Evolutionary conservation across 768 basidiomycete species (phyloP), one percentile per base, ranked within the genome.

Genomic region (Cystobasidium tubakii): DNA sequence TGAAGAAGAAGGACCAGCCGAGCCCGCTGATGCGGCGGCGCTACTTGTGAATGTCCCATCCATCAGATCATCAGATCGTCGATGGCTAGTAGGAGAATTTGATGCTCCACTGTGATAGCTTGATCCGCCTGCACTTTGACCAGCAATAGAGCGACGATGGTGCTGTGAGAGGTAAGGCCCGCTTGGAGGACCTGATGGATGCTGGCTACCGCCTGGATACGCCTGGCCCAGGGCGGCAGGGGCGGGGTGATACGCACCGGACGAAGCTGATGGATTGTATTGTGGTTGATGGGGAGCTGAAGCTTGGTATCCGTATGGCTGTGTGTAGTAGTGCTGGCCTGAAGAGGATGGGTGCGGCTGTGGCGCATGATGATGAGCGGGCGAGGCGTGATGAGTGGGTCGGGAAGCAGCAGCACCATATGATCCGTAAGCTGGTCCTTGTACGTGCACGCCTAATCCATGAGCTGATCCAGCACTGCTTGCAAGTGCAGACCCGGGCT

Each of bases 111-210:
- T 65, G 29, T 67, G 66, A 31, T 50, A 67, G 44, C 66, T 67
- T 31, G 66, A 67, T 7, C 66, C 44, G 15, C 29, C 46, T 12
- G 66, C 27, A 39, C 43, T 46, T 31, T 67, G 66, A 13, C 27
- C 46, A 7, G 66, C 66, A 31, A 67, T 67, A n/a, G 66, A 67
- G 29, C 66, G 66, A 25, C 66, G 63, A 39, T 27, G 63, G 63
- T 27, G 34, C 23, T 39, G 63, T 1, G 63, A 62, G 2, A 39
- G 25, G 23, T 36, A 34, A 17, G 63, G 43, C 17, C n/a, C 33
- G 25, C 19, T 34, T 55, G 54, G 54, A 55, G 6, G 29, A 19
- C 23, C 29, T 23, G n/a, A 21, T 55, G 54, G 7, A 55, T 23
- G 54, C 6, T 55, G 54, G n/a, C 7, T 31, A 23, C 7, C 23